Base-by-base conservation (phyloP, 345 rosid species). In the Aquilaria malaccensis region DNA sequence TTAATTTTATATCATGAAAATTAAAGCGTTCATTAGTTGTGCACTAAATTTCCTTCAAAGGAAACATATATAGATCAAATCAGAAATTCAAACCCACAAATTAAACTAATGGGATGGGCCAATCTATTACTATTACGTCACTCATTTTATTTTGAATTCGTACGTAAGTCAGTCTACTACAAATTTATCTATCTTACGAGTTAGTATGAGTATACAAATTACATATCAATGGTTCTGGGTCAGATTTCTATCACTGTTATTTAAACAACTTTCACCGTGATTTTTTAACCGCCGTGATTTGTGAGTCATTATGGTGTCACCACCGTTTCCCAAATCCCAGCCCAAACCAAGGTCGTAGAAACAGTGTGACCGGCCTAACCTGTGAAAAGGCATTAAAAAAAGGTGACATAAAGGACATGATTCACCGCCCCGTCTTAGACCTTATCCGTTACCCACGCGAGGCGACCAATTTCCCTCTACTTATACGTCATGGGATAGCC, bases 321-420 rank as follows among this genome's bases (percentile, higher is more conserved):
- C 11, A 13, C 6, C 7, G 14, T 33, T 12, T 22, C 62, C 62
- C 45, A 7, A 43, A 7, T 9, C 12, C 10, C 22, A 7, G 13
- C 11, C 13, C 50, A 6, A 13, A 7, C 22, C 0, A 22, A 22
- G 22, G 22, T 22, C 22, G 22, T 1, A 22, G 22, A 22, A 22
- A 22, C 22, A 22, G 22, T 22, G n/a, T 41, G 61, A 76, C 78
- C 74, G 71, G 74, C 9, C 11, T 46, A 45, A 56, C 63, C 77
- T 58, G 71, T 67, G 12, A 64, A 64, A 60, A 67, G 11, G 10
- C 11, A 2, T 2, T 13, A 9, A 9, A 62, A 46, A 47, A 51
- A 13, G 63, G 4, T 22, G 11, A 14, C 48, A 60, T 10, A 30
- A 2, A n/a, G 29, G 1, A 10, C 5, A 22, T 6, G 13, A 6